These are phyloP conservation scores for Hypoxylon sp. DNA, from an alignment of 2,329 filamentous ascomycete genomes.

Conservation along the genomic window DNA sequence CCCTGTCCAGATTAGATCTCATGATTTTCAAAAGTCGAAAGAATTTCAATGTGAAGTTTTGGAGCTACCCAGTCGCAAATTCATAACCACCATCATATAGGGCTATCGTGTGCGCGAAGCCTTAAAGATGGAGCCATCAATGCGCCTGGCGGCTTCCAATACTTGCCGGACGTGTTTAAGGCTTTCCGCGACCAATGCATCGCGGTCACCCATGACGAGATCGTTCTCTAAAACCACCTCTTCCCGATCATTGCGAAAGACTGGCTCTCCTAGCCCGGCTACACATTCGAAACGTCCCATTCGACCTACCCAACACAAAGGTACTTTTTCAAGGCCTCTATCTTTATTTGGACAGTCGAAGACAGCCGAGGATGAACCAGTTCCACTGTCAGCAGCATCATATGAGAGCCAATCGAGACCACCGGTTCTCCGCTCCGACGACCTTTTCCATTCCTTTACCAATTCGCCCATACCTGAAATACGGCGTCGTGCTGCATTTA, in stretches of 20 bases:
- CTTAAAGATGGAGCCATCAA: slow-evolving; percentile 51
- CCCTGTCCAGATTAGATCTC: slow-evolving; percentile 2
- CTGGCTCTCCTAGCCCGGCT: slow-evolving; percentile 29
- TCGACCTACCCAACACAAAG: slow-evolving; percentile 10
- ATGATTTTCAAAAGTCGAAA: slow-evolving; percentile 16
- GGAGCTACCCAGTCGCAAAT: slow-evolving; percentile 24
- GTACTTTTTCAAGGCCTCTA: slow-evolving; percentile 43
- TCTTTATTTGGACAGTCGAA: slow-evolving; percentile 51
- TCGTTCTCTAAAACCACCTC: slow-evolving; percentile 46
- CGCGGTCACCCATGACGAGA: slow-evolving; percentile 41
- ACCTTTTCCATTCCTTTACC: slow-evolving; percentile 94
- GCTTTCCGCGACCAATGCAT: slow-evolving; percentile 39
- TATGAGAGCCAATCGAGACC: slow-evolving; percentile 42
- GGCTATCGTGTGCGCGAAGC: slow-evolving; percentile 3
- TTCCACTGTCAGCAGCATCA: slow-evolving; percentile 37
- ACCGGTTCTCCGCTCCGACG: slow-evolving; percentile 73
- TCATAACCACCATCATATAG: slow-evolving; percentile 22
- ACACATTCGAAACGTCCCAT: slow-evolving; percentile 31
- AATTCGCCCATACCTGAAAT: slow-evolving; percentile 91
- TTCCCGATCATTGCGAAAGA: slow-evolving; percentile 26
- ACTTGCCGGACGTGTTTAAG: slow-evolving; percentile 52
- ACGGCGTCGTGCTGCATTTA: slow-evolving; percentile 87
- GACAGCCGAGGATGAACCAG: slow-evolving; percentile 37
- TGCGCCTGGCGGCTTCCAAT: slow-evolving; percentile 49
- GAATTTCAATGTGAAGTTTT: slow-evolving; percentile 22